phyloP scores from a whole-genome alignment of 169 alveolate species.

The Eimeria necatrix region DNA sequence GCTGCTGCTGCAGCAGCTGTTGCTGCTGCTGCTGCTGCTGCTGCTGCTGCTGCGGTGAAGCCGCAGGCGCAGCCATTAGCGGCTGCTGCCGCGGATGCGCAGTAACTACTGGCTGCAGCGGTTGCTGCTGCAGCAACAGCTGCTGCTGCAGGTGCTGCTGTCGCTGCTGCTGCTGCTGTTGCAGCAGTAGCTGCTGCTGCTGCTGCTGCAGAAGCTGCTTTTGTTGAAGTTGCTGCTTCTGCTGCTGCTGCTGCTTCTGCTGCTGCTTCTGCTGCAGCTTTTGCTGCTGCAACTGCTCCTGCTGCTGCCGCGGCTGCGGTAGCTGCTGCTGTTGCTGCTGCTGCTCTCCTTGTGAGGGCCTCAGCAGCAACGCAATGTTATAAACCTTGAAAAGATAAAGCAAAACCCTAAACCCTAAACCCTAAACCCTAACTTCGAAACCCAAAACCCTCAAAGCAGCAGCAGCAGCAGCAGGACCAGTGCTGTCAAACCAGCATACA shows the following conservation, averaged over 20 bases:
- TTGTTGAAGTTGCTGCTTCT: neutral
- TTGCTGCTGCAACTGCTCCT: neutral
- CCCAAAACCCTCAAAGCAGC: neutral
- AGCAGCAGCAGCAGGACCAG: neutral
- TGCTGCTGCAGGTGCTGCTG: neutral
- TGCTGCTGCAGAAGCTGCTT: neutral
- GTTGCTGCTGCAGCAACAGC: neutral
- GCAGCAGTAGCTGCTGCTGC: neutral
- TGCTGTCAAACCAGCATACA: neutral
- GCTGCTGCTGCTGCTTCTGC: neutral
- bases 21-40: neutral
- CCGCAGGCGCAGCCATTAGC: neutral
- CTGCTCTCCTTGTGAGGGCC: neutral
- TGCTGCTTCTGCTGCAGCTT: constrained; percentile 8
- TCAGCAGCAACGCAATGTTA: neutral
- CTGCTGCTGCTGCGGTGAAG: neutral
- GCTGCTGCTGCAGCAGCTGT: neutral
- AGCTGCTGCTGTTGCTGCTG: neutral
- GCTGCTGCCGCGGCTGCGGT: neutral
- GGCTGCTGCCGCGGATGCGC: neutral
- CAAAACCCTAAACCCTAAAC: neutral
- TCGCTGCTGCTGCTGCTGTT: constrained; percentile 6
- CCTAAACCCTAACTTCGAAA: neutral
- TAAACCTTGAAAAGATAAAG: neutral
- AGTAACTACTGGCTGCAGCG: neutral